Evolutionary conservation across 768 basidiomycete species (phyloP).

Genomic region (Hysterangium stoloniferum): DNA sequence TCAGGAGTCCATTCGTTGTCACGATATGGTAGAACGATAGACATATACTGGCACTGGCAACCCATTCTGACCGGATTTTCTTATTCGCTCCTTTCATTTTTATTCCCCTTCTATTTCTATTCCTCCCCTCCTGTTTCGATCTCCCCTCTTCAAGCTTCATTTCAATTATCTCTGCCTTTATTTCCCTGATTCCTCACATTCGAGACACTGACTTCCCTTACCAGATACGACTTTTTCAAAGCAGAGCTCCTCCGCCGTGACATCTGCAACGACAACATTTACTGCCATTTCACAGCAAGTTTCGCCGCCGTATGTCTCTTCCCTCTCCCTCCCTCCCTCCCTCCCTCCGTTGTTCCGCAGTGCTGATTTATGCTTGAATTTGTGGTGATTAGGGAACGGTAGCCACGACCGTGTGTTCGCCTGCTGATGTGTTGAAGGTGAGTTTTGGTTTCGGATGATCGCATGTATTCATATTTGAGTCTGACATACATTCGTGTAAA

Average conservation of each 20-base stretch:
- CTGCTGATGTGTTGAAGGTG: conserved; percentile 79
- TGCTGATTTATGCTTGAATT: not conserved
- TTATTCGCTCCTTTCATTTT: not conserved
- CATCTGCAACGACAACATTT: conserved; percentile 77
- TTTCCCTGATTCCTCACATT: not conserved
- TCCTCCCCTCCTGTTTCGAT: not conserved
- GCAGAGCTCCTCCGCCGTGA: conserved; percentile 62
- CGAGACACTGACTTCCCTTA: not conserved
- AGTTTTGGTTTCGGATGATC: conserved; percentile 8
- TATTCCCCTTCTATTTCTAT: not conserved
- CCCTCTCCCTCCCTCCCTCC: not conserved
- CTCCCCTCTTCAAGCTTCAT: not conserved
- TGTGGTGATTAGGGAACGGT: conserved; percentile 57
- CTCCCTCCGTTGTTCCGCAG: not conserved
- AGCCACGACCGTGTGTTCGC: conserved; percentile 83
- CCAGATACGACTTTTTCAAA: conserved; percentile 89
- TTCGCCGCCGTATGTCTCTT: conserved; percentile 63
- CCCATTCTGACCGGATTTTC: no score
- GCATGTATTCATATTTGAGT: not conserved
- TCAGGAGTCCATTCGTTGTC: no score
- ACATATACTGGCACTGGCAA: no score
- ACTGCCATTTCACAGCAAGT: conserved; percentile 77
- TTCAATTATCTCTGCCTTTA: not conserved
- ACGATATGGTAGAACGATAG: no score
- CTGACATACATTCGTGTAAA: not conserved